These are phyloP conservation scores for Penicillium arizonense DNA, from an alignment of 495 filamentous ascomycete species.

Conservation along the genomic window DNA sequence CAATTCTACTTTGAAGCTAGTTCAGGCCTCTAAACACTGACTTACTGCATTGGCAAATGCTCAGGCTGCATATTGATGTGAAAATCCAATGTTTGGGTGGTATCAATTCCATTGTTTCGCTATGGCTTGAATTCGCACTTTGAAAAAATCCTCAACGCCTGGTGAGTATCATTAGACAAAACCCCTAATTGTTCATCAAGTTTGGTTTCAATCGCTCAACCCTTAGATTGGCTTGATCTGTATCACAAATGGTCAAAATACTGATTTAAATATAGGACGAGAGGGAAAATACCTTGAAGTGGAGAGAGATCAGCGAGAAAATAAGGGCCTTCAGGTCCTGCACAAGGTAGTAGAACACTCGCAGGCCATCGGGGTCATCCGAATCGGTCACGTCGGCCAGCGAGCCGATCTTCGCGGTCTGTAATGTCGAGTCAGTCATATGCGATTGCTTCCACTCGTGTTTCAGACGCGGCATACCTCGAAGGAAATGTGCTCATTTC, in stretches of 20 bases:
- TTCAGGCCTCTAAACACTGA: too few relatives aligned
- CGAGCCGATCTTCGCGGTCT: conserved; percentile 99
- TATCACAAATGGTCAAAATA: conserved; percentile 1
- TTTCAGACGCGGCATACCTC: conserved; percentile 57
- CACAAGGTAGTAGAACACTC: conserved; percentile 99
- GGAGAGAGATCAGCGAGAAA: conserved; percentile 92
- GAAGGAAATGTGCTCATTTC: conserved; percentile 96
- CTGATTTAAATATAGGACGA: background rate
- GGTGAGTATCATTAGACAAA: conserved; percentile 22
- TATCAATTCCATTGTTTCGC: conserved; percentile 6
- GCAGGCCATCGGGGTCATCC: conserved; percentile 89
- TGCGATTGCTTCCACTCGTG: background rate
- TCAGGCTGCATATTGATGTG: background rate
- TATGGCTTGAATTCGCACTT: background rate
- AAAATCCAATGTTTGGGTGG: background rate
- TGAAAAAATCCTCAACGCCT: conserved; percentile 20
- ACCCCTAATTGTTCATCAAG: conserved; percentile 4
- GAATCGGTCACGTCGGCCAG: conserved; percentile 96
- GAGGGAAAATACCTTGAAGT: conserved; percentile 77
- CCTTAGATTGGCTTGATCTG: conserved; percentile 80
- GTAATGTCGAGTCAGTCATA: conserved; percentile 6
- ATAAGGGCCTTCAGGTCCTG: conserved; percentile 97
- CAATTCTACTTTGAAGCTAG: too few relatives aligned
- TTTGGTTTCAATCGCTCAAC: background rate
- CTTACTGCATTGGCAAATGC: too few relatives aligned